These are phyloP conservation scores for Diaporthe eres DNA, from an alignment of 2,329 filamentous ascomycete genomes.

Conservation along the genomic window DNA sequence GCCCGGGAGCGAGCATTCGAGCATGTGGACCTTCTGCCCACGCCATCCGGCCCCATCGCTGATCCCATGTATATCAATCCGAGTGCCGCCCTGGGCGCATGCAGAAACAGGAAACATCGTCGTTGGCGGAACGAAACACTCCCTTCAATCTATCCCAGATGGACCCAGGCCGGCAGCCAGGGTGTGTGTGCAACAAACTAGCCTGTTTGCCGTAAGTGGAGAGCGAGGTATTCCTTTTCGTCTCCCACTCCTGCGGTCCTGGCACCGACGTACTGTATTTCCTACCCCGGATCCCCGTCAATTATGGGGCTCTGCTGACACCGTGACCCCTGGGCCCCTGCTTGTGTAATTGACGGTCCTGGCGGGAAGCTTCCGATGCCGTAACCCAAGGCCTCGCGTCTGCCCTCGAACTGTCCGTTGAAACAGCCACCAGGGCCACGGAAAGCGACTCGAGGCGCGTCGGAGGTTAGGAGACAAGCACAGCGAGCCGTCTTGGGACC, in stretches of 20 bases:
- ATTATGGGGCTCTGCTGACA: slow-evolving; percentile 34
- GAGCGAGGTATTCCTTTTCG: slow-evolving; percentile 10
- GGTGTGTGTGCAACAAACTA: neutral
- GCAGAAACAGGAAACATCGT: slow-evolving; percentile 28
- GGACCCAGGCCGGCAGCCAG: neutral
- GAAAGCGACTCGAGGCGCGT: neutral
- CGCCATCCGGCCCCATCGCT: slow-evolving; percentile 23
- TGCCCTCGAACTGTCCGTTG: neutral
- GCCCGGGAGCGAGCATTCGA: slow-evolving; percentile 10
- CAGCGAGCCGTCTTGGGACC: neutral
- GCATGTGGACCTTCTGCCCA: slow-evolving; percentile 15
- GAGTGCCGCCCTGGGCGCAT: neutral
- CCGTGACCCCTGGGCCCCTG: slow-evolving; percentile 27
- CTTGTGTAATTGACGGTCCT: slow-evolving; percentile 24
- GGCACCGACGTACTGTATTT: neutral
- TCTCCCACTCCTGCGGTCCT: slow-evolving; percentile 15
- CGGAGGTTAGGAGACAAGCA: neutral
- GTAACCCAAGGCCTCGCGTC: neutral
- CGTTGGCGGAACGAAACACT: slow-evolving; percentile 5
- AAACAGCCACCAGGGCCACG: neutral
- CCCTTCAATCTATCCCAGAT: slow-evolving; percentile 37
- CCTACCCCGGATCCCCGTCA: slow-evolving; percentile 36
- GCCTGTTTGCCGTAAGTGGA: slow-evolving; percentile 27
- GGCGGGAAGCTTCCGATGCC: slow-evolving; percentile 27
- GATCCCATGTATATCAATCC: neutral